These are phyloP conservation scores for Cronartium quercuum DNA, from an alignment of 1,284 basidiomycete genomes.

Conservation along the genomic window DNA sequence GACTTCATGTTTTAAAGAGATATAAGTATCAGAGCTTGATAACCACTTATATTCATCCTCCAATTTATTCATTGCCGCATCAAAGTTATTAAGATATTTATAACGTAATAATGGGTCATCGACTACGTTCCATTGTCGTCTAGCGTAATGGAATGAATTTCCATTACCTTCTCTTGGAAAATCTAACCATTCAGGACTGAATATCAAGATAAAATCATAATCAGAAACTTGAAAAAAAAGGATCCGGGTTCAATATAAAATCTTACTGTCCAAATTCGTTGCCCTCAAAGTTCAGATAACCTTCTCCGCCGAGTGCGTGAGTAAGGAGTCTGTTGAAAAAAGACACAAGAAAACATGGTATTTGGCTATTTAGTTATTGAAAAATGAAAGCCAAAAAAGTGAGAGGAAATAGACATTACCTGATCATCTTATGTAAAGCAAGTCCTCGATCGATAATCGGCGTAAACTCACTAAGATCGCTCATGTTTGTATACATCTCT, in stretches of 20 bases:
- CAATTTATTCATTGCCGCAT: constrained; percentile 81
- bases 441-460: constrained; percentile 81
- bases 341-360: no score
- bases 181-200: constrained; percentile 70
- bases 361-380: not conserved
- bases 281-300: constrained; percentile 95
- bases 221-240: not conserved
- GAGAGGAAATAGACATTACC: constrained; percentile 55
- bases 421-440: constrained; percentile 93
- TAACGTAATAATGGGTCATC: constrained; percentile 81
- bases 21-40: constrained; percentile 73
- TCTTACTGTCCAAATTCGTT: constrained; percentile 54
- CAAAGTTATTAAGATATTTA: constrained; percentile 86
- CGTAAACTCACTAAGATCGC: constrained; percentile 76
- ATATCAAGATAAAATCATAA: not conserved
- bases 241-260: not conserved
- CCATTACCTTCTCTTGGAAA: constrained; percentile 92
- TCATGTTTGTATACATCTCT: constrained; percentile 99
- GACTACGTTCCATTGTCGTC: constrained; percentile 86
- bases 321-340: constrained; percentile 65
- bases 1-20: constrained; percentile 83
- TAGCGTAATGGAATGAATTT: constrained; percentile 88
- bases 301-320: constrained; percentile 88
- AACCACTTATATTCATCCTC: constrained; percentile 81
- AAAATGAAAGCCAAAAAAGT: not conserved